Evolutionary conservation across 1,284 basidiomycete species (phyloP).

Genomic region (Athelia sp.): DNA sequence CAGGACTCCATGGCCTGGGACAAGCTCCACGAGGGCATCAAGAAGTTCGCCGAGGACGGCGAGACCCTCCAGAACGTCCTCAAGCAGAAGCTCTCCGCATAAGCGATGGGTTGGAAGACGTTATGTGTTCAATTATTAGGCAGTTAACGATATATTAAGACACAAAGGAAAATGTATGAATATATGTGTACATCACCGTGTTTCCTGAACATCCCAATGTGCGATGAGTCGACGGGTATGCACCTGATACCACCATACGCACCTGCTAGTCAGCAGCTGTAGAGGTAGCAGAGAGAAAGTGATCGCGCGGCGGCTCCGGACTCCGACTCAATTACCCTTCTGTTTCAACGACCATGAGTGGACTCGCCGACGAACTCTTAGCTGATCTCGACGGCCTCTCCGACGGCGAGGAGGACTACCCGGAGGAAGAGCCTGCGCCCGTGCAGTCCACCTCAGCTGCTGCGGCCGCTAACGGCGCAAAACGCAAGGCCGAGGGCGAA

Average conservation of each 20-base stretch:
- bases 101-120: too few species aligned
- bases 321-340: conserved; percentile 1
- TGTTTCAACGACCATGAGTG: conserved; percentile 45
- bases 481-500: conserved; percentile 52
- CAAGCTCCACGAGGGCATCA: conserved; percentile 96
- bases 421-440: conserved; percentile 25
- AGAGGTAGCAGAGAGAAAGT: too few species aligned
- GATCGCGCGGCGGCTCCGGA: background rate
- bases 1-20: conserved; percentile 94
- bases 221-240: too few species aligned
- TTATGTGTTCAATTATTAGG: too few species aligned
- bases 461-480: conserved; percentile 37
- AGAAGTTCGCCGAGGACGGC: conserved; percentile 95
- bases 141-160: too few species aligned
- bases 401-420: conserved; percentile 51
- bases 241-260: too few species aligned
- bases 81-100: conserved; percentile 61
- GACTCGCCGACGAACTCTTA: conserved; percentile 82
- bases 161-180: too few species aligned
- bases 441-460: conserved; percentile 15
- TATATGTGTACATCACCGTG: too few species aligned
- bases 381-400: conserved; percentile 82
- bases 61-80: conserved; percentile 84
- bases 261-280: too few species aligned
- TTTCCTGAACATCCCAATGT: too few species aligned